Evolutionary conservation across 805 yeast species (phyloP).

Genomic region (Candida awuae): DNA sequence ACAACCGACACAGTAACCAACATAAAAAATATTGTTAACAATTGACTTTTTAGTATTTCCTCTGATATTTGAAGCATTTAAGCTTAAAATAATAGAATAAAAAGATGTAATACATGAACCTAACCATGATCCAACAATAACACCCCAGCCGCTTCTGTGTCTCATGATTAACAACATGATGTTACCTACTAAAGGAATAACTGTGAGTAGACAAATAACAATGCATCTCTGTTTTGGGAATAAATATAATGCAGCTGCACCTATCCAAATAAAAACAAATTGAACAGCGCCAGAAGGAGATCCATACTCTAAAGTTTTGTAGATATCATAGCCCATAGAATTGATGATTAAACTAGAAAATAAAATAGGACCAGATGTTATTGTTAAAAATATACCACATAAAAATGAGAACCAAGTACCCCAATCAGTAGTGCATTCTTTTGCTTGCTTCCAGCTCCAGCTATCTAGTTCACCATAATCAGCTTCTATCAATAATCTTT

Average conservation of each 20-base stretch:
- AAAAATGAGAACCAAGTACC: conserved; percentile 42
- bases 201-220: conserved; percentile 13
- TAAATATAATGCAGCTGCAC: conserved; percentile 13
- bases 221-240: conserved; percentile 21
- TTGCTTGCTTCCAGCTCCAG: conserved; percentile 47
- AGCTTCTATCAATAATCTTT: conserved; percentile 36
- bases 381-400: conserved; percentile 35
- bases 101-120: conserved; percentile 18
- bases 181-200: conserved; percentile 21
- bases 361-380: conserved; percentile 38
- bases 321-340: conserved; percentile 28
- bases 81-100: conserved; percentile 13
- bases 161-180: conserved; percentile 14
- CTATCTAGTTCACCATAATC: conserved; percentile 38
- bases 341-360: conserved; percentile 22
- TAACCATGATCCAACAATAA: conserved; percentile 18
- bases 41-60: conserved; percentile 63
- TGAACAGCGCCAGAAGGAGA: conserved; percentile 29
- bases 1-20: conserved; percentile 58
- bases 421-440: conserved; percentile 46
- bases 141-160: conserved; percentile 16
- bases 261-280: conserved; percentile 21
- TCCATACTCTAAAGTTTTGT: conserved; percentile 21
- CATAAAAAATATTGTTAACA: conserved; percentile 47
- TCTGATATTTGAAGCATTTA: conserved; percentile 38